Base-by-base conservation (phyloP, 2,329 filamentous ascomycete genomes). In the Ascomycota sp. region DNA sequence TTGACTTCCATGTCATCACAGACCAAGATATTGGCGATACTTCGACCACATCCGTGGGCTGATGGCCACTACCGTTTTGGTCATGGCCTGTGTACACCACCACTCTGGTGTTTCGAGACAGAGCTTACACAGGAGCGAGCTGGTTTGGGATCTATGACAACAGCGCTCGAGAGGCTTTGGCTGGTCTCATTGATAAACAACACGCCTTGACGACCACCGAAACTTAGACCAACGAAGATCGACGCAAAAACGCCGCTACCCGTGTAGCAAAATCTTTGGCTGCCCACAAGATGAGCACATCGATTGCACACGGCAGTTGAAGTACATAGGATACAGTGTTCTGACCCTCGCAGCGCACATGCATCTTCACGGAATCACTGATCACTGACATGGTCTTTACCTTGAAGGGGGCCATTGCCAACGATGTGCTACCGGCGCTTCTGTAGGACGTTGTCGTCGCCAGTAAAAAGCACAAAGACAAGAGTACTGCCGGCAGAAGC, bases 121-220 rank as follows among this genome's bases (percentile, higher is more conserved):
- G 15, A 4, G 15, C 15, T 17, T 17, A 4, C 79, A 0, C 74
- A 81, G 35, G 72, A 83, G n/a, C 98, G 89, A 89, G 78, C 85
- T 1, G 68, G 71, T 28, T 67, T 94, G 3, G 89, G 89, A 8
- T 91, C 83, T 25, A 57, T 98, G 2, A 65, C 81, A 4, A 91
- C 85, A 1, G 89, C 89, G 0, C 65, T 98, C 2, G 89, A 94
- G 89, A 94, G 35, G 95, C 98, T 35, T 98, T 0, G 89, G 80
- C 7, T 75, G 91, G 37, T 63, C 80, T 42, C 78, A 81, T 47
- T 63, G 89, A 23, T 58, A 68, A 23, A 49, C 63, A 12, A 70
- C 73, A 35, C 4, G 15, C 15, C 15, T 17, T 17, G 15, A 17
- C 15, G 15, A 17, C 15, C 15, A 17, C 15, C 15, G 15, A 17